Percentiles rank a stretch among this genome's conserved stretches.
phyloP scores from a whole-genome alignment of 129 eudicot genomes.

The carrot (Daucus carota) region DNA sequence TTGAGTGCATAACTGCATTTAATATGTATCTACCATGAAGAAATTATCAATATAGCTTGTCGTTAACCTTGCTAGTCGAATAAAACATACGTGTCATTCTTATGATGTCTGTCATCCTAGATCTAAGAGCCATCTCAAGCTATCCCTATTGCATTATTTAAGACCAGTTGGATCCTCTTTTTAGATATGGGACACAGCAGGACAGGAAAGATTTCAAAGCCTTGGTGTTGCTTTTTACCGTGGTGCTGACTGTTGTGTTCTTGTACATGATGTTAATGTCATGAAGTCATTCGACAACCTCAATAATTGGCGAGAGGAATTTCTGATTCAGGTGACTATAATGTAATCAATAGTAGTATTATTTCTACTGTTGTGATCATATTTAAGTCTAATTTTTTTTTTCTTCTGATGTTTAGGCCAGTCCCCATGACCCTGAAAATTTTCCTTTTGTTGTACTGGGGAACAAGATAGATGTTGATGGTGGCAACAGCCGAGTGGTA shows the following conservation, averaged over 20 bases:
- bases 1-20: background rate
- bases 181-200: slow-evolving; percentile 60
- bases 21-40: background rate
- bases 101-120: background rate
- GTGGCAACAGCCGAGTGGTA: slow-evolving; percentile 64
- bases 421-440: slow-evolving; percentile 55
- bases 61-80: background rate
- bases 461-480: slow-evolving; percentile 56
- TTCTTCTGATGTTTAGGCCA: slow-evolving; percentile 22
- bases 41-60: background rate
- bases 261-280: slow-evolving; percentile 50
- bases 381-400: background rate
- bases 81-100: background rate
- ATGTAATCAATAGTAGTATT: background rate
- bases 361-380: background rate
- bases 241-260: slow-evolving; percentile 58
- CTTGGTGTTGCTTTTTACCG: slow-evolving; percentile 54
- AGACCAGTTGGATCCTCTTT: slow-evolving; percentile 5
- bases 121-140: background rate
- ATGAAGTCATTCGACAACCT: slow-evolving; percentile 52
- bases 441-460: slow-evolving; percentile 54
- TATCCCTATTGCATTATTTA: background rate
- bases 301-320: slow-evolving; percentile 53
- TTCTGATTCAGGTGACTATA: slow-evolving; percentile 34
- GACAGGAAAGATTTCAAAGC: slow-evolving; percentile 50